These are phyloP conservation scores for Annulohypoxylon truncatum DNA, from an alignment of 2,329 filamentous ascomycete genomes.

Conservation along the genomic window DNA sequence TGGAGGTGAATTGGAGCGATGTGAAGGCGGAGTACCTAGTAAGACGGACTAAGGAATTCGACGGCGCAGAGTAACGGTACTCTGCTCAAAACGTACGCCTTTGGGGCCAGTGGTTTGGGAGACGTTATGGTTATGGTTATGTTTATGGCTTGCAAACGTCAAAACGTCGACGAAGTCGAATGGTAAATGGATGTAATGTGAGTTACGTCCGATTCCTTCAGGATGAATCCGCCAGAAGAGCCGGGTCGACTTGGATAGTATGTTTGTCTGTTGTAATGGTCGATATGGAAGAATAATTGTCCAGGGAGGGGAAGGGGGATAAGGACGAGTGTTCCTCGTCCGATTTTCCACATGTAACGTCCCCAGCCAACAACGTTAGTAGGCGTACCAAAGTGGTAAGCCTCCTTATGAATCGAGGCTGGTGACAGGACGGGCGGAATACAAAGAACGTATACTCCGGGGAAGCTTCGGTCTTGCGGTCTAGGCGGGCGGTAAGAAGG, in stretches of 20 bases:
- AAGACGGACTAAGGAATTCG: slow-evolving; percentile 20
- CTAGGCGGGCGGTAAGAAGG: slow-evolving; percentile 23
- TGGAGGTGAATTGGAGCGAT: background rate
- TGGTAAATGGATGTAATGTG: slow-evolving; percentile 15
- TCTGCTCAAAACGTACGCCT: slow-evolving; percentile 15
- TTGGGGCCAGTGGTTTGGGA: slow-evolving; percentile 21
- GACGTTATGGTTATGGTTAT: slow-evolving; percentile 4
- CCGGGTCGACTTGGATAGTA: slow-evolving; percentile 1
- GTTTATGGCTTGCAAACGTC: slow-evolving; percentile 1
- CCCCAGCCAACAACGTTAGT: slow-evolving; percentile 31
- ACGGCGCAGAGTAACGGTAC: slow-evolving; percentile 16
- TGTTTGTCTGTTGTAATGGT: slow-evolving; percentile 10
- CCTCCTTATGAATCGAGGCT: slow-evolving; percentile 30
- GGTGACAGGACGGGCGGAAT: slow-evolving; percentile 23
- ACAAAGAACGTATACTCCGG: slow-evolving; percentile 27
- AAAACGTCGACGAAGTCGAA: background rate
- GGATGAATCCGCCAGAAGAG: slow-evolving; percentile 3
- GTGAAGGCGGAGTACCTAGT: slow-evolving; percentile 22
- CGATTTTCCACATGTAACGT: slow-evolving; percentile 41
- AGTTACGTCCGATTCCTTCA: slow-evolving; percentile 19
- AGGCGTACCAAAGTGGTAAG: slow-evolving; percentile 33
- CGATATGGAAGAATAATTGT: slow-evolving; percentile 34
- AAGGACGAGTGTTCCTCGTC: slow-evolving; percentile 29
- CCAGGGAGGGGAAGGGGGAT: slow-evolving; percentile 24
- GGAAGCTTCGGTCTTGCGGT: slow-evolving; percentile 32